Base-by-base conservation (phyloP, 2,329 filamentous ascomycete genomes). In the Fusarium veterinarium region DNA sequence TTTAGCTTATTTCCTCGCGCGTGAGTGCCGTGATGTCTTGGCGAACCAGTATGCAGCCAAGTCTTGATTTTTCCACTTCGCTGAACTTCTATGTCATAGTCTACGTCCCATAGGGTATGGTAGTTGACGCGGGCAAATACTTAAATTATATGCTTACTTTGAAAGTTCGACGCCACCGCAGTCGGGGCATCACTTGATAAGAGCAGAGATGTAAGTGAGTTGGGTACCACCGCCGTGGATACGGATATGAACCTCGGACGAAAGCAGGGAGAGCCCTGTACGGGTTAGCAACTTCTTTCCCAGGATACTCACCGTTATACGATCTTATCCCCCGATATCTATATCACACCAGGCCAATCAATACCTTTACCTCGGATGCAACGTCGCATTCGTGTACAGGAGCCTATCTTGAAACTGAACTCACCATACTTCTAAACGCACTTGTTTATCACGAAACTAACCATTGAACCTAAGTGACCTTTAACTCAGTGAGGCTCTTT, bases 41-140 rank as follows among this genome's bases (percentile, higher is more conserved):
- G 33, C 19, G 23, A 52, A 3, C 13, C 10, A 28, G 13, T 52
- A 38, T 20, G 13, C 23, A n/a, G 23, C 49, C 23, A 38, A 28
- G 23, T 38, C 33, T 6, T 5, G 5, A 2, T 16, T 20, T 20
- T 37, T 28, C 33, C 33, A 25, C 17, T 28, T 37, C 1, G 4
- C 4, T 1, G 19, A 6, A 12, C 13, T 16, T n/a, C 5, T 20
- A 28, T 37, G 33, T 16, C 8, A 20, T n/a, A 12, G 19, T 16
- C 13, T n/a, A 9, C 1, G 4, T 37, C 5, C 16, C n/a, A 52
- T 16, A 20, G 9, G 23, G 9, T 3, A 37, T 7, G 9, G 9
- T n/a, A 20, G 17, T 28, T 16, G 12, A 8, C 6, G n/a, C 33
- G 3, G 16, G 3, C 8, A 10, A 2, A 6, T 0, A 3, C 0